Evolutionary conservation across 2,329 filamentous ascomycete genomes (phyloP).

Genomic region (Akanthomyces muscarius): DNA sequence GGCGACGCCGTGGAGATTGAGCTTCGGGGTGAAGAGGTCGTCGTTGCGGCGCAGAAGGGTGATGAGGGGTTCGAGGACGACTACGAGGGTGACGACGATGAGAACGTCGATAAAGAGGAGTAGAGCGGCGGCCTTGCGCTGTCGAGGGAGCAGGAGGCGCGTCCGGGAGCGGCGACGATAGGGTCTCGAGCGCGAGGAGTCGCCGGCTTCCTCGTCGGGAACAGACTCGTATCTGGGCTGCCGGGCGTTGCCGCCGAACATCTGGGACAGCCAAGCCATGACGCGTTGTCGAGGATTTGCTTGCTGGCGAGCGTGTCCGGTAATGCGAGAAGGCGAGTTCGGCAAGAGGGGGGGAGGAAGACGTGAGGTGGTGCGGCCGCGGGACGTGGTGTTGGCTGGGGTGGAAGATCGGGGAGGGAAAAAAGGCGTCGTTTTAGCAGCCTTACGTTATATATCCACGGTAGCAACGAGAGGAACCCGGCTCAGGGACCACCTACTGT

Average conservation of each 20-base stretch:
- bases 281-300: conserved; percentile 3
- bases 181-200: conserved; percentile 5
- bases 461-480: background rate
- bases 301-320: background rate
- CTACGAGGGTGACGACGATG: conserved; percentile 60
- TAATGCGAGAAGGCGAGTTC: background rate
- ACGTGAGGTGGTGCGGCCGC: background rate
- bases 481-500: background rate
- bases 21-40: conserved; percentile 28
- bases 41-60: conserved; percentile 54
- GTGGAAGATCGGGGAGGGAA: conserved; percentile 1
- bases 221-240: conserved; percentile 10
- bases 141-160: conserved; percentile 13
- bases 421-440: conserved; percentile 3
- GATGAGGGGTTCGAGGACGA: conserved; percentile 67
- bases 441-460: conserved; percentile 9
- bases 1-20: conserved; percentile 21
- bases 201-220: conserved; percentile 12
- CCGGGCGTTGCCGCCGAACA: background rate
- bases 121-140: conserved; percentile 46
- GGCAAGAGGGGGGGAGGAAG: background rate
- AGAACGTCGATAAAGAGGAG: conserved; percentile 57
- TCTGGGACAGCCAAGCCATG: conserved; percentile 15
- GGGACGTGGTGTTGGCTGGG: background rate
- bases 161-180: conserved; percentile 15